phyloP scores from a whole-genome alignment of 768 basidiomycete species.

The Xerocomus brunneocitrinus region DNA sequence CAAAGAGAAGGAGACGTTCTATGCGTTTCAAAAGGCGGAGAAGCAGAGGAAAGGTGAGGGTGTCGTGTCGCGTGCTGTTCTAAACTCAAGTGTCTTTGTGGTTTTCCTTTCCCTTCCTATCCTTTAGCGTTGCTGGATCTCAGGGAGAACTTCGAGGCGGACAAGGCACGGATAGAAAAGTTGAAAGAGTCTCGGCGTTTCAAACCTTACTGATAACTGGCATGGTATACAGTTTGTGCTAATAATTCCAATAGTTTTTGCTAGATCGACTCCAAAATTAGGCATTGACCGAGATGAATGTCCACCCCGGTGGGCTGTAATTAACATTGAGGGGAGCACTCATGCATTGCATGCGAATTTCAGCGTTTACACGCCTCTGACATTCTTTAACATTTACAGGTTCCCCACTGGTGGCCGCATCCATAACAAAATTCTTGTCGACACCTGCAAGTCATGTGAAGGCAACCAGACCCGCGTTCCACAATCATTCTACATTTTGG shows the following conservation, averaged over 20 bases:
- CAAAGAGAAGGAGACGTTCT: slow-evolving; percentile 74
- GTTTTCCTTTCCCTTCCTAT: neutral
- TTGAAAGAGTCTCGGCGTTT: slow-evolving; percentile 70
- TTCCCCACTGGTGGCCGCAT: slow-evolving; percentile 13
- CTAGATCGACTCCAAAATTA: neutral
- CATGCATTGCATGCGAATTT: neutral
- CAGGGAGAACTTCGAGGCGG: slow-evolving; percentile 80
- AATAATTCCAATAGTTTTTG: neutral
- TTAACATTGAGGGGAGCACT: too few species aligned
- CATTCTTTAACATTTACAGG: slow-evolving; percentile 3
- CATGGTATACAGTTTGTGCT: neutral
- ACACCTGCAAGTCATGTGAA: slow-evolving; percentile 58
- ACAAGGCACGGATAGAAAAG: slow-evolving; percentile 55
- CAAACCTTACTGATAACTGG: slow-evolving; percentile 68
- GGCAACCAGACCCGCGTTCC: slow-evolving; percentile 51
- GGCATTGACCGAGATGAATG: neutral
- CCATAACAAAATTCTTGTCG: slow-evolving; percentile 18
- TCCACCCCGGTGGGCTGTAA: neutral
- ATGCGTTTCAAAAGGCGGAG: slow-evolving; percentile 88
- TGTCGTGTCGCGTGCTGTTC: neutral
- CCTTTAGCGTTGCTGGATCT: slow-evolving; percentile 50
- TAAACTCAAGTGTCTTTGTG: neutral
- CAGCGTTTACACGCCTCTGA: neutral
- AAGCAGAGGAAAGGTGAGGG: slow-evolving; percentile 76
- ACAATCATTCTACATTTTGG: slow-evolving; percentile 53